phyloP scores from a whole-genome alignment of 2,329 filamentous ascomycete species.

The Epichloe gansuensis region DNA sequence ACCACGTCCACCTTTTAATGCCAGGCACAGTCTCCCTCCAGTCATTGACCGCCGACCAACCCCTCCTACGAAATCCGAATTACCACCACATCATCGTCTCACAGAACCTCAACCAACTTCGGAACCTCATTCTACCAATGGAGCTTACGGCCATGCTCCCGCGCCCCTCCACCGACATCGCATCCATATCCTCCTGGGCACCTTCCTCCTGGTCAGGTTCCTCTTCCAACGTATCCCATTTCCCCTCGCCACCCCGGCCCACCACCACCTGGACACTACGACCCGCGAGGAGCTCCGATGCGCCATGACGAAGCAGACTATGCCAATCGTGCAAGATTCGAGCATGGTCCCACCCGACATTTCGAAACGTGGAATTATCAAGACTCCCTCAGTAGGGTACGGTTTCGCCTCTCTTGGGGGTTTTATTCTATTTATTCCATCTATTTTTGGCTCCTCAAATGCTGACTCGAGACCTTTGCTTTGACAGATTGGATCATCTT shows the following conservation, averaged over 20 bases:
- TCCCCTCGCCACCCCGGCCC: slow-evolving; percentile 37
- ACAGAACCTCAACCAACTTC: slow-evolving; percentile 25
- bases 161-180: slow-evolving; percentile 24
- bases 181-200: slow-evolving; percentile 29
- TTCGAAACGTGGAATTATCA: slow-evolving; percentile 43
- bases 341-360: slow-evolving; percentile 32
- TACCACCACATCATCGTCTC: slow-evolving; percentile 19
- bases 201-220: slow-evolving; percentile 34
- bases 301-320: slow-evolving; percentile 35
- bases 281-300: slow-evolving; percentile 29
- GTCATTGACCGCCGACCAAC: slow-evolving; percentile 30
- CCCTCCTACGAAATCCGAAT: slow-evolving; percentile 29
- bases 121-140: slow-evolving; percentile 26
- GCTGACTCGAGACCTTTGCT: slow-evolving; percentile 8
- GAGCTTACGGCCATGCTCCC: slow-evolving; percentile 23
- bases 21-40: slow-evolving; percentile 26
- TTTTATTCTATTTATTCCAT: neutral
- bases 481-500: slow-evolving; percentile 35
- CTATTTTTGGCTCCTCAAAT: neutral
- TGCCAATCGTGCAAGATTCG: slow-evolving; percentile 30
- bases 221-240: slow-evolving; percentile 36
- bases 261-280: slow-evolving; percentile 29
- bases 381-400: slow-evolving; percentile 35
- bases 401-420: neutral
- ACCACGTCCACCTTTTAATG: slow-evolving; percentile 23